A percentile compares a stretch with the other conserved stretches of the same genome.
phyloP scores from a whole-genome alignment of 1,284 basidiomycete species.

The Apiotrichum domesticum region DNA sequence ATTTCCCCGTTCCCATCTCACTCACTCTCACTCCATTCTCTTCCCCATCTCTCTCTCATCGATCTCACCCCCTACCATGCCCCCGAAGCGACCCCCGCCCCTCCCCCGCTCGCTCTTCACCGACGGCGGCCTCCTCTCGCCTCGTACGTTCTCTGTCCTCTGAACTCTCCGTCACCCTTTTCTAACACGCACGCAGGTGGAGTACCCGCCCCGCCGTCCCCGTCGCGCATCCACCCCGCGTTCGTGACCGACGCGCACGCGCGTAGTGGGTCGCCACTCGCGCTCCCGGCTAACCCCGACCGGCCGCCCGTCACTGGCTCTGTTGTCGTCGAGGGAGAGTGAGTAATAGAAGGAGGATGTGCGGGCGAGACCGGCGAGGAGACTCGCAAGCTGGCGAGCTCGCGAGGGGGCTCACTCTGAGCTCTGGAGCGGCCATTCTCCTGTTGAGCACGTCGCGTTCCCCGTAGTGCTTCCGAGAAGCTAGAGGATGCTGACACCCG shows the following conservation, averaged over 20 bases:
- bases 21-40: neutral
- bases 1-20: neutral
- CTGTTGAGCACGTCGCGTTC: too few relatives aligned
- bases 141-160: constrained; percentile 20
- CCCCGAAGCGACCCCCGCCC: constrained; percentile 36
- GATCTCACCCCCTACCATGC: constrained; percentile 18
- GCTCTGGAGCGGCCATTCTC: too few relatives aligned
- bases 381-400: neutral
- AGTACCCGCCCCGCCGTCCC: constrained; percentile 31
- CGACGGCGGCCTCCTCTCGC: constrained; percentile 32
- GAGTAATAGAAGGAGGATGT: neutral
- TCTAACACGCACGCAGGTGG: constrained; percentile 18
- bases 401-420: neutral
- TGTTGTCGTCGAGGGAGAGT: constrained; percentile 4
- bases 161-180: neutral
- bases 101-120: constrained; percentile 34
- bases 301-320: constrained; percentile 4
- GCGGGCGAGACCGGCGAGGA: neutral
- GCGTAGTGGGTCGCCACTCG: constrained; percentile 6
- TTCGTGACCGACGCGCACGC: constrained; percentile 39
- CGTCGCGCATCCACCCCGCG: constrained; percentile 33
- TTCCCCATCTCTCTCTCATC: too few relatives aligned
- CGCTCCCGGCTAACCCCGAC: neutral
- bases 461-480: too few relatives aligned
- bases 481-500: too few relatives aligned